These are phyloP conservation scores for Mariannaea elegans DNA, from an alignment of 2,329 filamentous ascomycete species.

Conservation along the genomic window DNA sequence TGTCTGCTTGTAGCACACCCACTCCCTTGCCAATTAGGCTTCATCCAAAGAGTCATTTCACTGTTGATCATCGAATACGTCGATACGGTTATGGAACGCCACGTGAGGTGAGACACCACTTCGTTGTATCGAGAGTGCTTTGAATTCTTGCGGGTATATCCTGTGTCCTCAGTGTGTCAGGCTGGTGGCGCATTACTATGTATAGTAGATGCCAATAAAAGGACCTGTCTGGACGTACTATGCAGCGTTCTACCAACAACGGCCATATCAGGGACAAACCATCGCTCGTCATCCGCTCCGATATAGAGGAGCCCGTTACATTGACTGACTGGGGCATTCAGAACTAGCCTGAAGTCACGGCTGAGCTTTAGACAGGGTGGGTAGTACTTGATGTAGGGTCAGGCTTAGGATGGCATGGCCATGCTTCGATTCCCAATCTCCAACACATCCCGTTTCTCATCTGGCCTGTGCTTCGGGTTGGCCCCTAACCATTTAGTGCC, in stretches of 20 bases:
- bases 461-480: conserved; percentile 31
- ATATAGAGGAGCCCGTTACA: conserved; percentile 5
- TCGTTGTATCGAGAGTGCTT: conserved; percentile 1
- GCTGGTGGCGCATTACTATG: conserved; percentile 17
- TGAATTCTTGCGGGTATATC: conserved; percentile 25
- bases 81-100: conserved; percentile 9
- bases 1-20: neutral
- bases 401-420: conserved; percentile 10
- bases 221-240: conserved; percentile 28
- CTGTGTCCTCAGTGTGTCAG: conserved; percentile 17
- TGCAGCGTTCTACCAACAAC: conserved; percentile 30
- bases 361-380: conserved; percentile 21
- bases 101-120: conserved; percentile 25
- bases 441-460: conserved; percentile 25
- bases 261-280: conserved; percentile 20
- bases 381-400: conserved; percentile 17
- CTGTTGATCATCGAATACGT: conserved; percentile 15
- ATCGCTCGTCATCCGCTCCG: conserved; percentile 4
- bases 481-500: conserved; percentile 23
- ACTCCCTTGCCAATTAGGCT: conserved; percentile 3
- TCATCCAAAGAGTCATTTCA: conserved; percentile 6
- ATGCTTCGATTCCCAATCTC: conserved; percentile 17
- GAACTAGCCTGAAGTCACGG: conserved; percentile 17
- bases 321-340: conserved; percentile 23
- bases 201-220: conserved; percentile 19